Conservation (phyloP, 2,329 filamentous ascomycete species). For the Diaporthe citrichinensis region DNA sequence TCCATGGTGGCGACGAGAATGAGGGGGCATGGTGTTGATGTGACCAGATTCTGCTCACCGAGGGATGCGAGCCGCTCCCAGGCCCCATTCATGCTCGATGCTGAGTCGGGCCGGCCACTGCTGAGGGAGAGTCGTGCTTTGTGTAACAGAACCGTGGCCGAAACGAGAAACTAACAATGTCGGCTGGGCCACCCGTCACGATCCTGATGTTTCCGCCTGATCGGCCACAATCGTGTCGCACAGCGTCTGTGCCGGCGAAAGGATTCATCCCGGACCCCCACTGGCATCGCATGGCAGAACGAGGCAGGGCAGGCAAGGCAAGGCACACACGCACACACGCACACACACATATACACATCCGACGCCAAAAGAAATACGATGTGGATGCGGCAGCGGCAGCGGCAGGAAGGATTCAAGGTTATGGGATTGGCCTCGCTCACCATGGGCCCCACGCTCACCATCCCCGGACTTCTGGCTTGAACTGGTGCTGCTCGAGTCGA, state of each 20-base stretch:
- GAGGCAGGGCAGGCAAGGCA: slow-evolving; percentile 16
- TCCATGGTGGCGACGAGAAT: neutral
- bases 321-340: neutral
- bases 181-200: neutral
- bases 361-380: neutral
- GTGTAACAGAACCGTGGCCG: slow-evolving; percentile 16
- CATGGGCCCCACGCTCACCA: neutral
- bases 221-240: neutral
- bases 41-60: neutral
- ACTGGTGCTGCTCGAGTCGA: neutral
- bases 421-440: neutral
- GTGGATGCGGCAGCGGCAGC: slow-evolving; percentile 13
- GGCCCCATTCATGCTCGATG: neutral
- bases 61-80: slow-evolving; percentile 2
- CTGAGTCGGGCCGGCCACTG: neutral
- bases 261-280: neutral
- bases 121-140: neutral
- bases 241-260: neutral
- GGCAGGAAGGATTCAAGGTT: slow-evolving; percentile 28
- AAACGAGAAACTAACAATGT: neutral
- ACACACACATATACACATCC: too few species aligned
- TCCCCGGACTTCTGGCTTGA: slow-evolving; percentile 28
- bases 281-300: neutral
- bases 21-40: neutral
- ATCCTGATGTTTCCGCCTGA: neutral